phyloP scores from a whole-genome alignment of 2,329 filamentous ascomycete genomes.

The Cordyceps tenuipes region DNA sequence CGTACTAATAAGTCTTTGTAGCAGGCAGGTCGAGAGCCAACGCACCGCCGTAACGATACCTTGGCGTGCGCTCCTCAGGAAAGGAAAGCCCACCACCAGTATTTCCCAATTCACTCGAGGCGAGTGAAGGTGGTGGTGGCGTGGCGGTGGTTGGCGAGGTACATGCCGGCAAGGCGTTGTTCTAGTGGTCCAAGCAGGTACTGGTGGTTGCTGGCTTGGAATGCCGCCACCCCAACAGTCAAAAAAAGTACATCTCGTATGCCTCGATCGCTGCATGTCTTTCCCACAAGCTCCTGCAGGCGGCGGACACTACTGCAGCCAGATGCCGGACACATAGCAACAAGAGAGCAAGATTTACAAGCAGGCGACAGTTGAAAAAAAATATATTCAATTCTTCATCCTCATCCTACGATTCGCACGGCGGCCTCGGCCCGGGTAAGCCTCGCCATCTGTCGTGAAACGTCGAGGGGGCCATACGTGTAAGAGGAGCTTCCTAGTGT shows the following conservation, averaged over 20 bases:
- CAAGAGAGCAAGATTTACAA: background rate
- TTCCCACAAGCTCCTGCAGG: slow-evolving; percentile 5
- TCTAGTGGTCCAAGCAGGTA: background rate
- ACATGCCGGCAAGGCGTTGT: background rate
- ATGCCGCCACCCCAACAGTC: background rate
- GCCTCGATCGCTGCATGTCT: slow-evolving; percentile 10
- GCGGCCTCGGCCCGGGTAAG: background rate
- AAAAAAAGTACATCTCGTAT: background rate
- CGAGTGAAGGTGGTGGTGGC: background rate
- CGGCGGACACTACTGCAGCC: slow-evolving; percentile 9
- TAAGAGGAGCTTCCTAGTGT: background rate
- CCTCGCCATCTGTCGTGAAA: background rate
- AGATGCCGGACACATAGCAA: background rate
- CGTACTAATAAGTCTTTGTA: too few relatives aligned
- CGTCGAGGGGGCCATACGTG: background rate
- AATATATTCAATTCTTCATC: background rate
- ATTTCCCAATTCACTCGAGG: background rate
- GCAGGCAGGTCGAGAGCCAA: background rate
- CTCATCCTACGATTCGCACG: background rate
- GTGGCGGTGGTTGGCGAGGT: background rate
- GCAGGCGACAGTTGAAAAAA: background rate
- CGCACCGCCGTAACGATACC: background rate
- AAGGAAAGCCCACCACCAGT: background rate
- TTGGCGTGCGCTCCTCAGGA: background rate
- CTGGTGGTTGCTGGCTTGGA: background rate